phyloP scores from a whole-genome alignment of 2,329 filamentous ascomycete genomes.

The Hypoxylon sp. region DNA sequence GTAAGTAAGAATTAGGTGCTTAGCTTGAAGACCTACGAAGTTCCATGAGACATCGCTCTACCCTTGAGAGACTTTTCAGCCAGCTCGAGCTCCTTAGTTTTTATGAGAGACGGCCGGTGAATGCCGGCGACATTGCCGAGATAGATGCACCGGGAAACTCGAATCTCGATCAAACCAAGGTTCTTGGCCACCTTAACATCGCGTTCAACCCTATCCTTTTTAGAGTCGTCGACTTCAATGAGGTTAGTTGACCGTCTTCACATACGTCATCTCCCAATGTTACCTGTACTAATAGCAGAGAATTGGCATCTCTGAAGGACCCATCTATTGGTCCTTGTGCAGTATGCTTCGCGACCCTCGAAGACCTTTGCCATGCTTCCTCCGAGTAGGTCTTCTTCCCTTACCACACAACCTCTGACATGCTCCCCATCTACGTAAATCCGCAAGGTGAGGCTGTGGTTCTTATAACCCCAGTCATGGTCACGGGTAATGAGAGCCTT shows the following conservation, averaged over 20 bases:
- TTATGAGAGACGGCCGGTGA: background rate
- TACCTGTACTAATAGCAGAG: slow-evolving; percentile 49
- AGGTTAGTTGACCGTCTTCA: background rate
- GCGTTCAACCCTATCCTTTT: slow-evolving; percentile 40
- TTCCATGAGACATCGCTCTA: slow-evolving; percentile 52
- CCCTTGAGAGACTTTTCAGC: slow-evolving; percentile 54
- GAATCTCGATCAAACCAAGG: slow-evolving; percentile 49
- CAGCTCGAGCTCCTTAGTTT: slow-evolving; percentile 39
- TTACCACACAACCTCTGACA: background rate
- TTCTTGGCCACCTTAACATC: slow-evolving; percentile 42
- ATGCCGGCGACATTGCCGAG: background rate
- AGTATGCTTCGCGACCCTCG: background rate
- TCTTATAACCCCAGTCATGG: slow-evolving; percentile 46
- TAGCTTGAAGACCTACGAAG: slow-evolving; percentile 43
- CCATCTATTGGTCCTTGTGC: slow-evolving; percentile 22
- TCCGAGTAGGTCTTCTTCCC: background rate
- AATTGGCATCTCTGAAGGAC: slow-evolving; percentile 45
- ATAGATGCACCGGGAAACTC: slow-evolving; percentile 28
- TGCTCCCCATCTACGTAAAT: slow-evolving; percentile 46
- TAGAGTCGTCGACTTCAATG: slow-evolving; percentile 41
- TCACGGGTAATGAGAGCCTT: slow-evolving; percentile 15
- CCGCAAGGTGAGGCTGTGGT: slow-evolving; percentile 26
- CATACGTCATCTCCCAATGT: background rate
- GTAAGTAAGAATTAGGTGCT: background rate
- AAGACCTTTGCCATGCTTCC: background rate